phyloP scores from a whole-genome alignment of 83 land plant genomes.

The Thuja plicata region DNA sequence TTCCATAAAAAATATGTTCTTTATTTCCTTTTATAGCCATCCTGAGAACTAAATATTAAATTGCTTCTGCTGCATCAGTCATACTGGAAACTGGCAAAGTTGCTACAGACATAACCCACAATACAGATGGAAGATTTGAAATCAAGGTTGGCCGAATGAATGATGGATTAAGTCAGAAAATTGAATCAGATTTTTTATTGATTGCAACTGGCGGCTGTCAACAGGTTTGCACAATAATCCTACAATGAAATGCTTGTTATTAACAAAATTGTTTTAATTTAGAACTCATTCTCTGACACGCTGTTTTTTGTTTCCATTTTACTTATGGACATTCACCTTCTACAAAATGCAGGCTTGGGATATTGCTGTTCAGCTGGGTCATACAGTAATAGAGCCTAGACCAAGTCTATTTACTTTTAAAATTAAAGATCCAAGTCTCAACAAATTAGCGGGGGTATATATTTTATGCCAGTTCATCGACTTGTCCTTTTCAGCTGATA shows the following conservation, averaged over 20 bases:
- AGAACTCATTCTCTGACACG: not conserved
- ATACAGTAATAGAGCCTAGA: slow-evolving; percentile 76
- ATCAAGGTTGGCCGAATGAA: slow-evolving; percentile 42
- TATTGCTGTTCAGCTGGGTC: slow-evolving; percentile 80
- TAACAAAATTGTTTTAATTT: not conserved
- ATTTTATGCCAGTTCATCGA: not conserved
- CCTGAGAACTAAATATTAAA: not conserved
- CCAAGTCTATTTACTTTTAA: slow-evolving; percentile 98
- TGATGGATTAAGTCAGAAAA: slow-evolving; percentile 19
- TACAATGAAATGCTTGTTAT: not conserved
- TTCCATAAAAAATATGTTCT: not conserved
- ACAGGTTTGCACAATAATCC: slow-evolving; percentile 51
- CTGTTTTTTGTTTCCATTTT: not conserved
- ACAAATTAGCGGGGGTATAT: slow-evolving; percentile 81
- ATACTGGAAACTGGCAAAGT: slow-evolving; percentile 60
- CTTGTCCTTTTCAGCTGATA: not conserved
- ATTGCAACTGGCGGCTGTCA: slow-evolving; percentile 85
- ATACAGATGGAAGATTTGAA: slow-evolving; percentile 46
- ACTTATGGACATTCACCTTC: not conserved
- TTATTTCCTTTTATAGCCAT: not conserved
- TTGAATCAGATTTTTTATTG: slow-evolving; percentile 76
- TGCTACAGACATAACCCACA: slow-evolving; percentile 37
- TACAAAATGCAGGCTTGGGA: slow-evolving; percentile 55
- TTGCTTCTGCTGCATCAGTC: slow-evolving; percentile 44
- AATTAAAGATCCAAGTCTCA: slow-evolving; percentile 64